Evolutionary conservation across 1,139 yeast species (phyloP), one percentile per base, ranked within the genome.

Genomic region (Suhomyces taliae): DNA sequence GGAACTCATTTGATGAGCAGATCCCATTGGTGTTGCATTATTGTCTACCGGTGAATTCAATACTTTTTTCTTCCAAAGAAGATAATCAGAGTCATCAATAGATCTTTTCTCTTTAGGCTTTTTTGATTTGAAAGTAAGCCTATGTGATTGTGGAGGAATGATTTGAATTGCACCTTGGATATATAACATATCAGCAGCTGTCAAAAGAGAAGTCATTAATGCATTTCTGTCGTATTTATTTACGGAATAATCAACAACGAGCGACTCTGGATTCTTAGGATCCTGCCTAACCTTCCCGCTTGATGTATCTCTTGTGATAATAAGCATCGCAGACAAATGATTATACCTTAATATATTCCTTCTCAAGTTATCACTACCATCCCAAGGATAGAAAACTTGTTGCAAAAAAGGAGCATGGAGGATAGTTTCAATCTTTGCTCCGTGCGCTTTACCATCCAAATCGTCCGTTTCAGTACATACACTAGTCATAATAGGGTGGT

Each of bases 1-100:
- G 2, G 78, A 60, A 45, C 81, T 71, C 85, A 82, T 81, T 61
- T 82, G 86, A 60, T 82, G 86, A 7, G 87, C 87, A 3, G 79
- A 69, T 3, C 85, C 86, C 49, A 69, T 65, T 3, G 67, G 51
- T 3, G 70, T 56, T 3, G 70, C 72, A 44, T 61, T 71, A 3
- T 56, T 42, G 24, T 61, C 24, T 19, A 19, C 2, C 24, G 6
- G 24, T 19, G 64, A 41, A 74, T 58, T 8, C 65, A 66, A 7
- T 58, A 55, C 66, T 26, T 52, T 52, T n/a, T 57, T 51, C 47
- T 74, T 63, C 85, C 84, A 82, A 33, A 57, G 61, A 36, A 66
- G 76, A 56, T 70, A 81, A 46, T 78, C 83, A 5, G 57, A 43
- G 53, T 81, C 85, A 11, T 59, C 57, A 39, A 79, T 65, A 1